A percentile compares a stretch with the other conserved stretches of the same genome.
These are phyloP conservation scores for Chalara sp. DNA, from an alignment of 2,329 filamentous ascomycete species.

Conservation along the genomic window DNA sequence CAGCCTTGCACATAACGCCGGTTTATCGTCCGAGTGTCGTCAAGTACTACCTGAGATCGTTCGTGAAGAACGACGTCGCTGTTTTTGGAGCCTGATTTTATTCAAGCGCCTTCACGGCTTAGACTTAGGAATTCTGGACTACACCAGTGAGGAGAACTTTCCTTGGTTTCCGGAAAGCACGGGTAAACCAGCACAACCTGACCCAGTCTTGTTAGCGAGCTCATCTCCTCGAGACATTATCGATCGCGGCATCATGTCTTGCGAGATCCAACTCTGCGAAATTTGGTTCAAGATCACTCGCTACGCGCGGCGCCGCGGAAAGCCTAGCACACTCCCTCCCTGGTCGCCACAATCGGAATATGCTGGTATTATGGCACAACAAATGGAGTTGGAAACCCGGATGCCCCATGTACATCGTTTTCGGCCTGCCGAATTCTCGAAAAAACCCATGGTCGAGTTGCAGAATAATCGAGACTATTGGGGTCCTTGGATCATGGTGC, in stretches of 20 bases:
- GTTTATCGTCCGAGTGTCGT: conserved; percentile 31
- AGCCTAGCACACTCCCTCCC: conserved; percentile 34
- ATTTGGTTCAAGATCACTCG: conserved; percentile 40
- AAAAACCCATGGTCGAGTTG: conserved; percentile 34
- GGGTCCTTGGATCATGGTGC: conserved; percentile 45
- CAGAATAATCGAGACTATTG: conserved; percentile 42
- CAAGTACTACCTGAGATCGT: conserved; percentile 9
- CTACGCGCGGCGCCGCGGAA: conserved; percentile 40
- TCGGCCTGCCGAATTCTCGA: conserved; percentile 39
- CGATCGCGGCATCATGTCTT: conserved; percentile 36
- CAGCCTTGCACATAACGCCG: conserved; percentile 37
- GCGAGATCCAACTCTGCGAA: conserved; percentile 38
- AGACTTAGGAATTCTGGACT: conserved; percentile 33
- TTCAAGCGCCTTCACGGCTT: conserved; percentile 27
- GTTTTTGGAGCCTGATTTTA: conserved; percentile 28
- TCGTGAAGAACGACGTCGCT: conserved; percentile 25
- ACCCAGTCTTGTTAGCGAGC: background rate
- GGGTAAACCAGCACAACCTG: conserved; percentile 9
- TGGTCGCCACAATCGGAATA: conserved; percentile 47
- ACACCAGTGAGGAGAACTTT: conserved; percentile 28
- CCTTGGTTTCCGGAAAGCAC: conserved; percentile 34
- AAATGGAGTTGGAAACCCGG: conserved; percentile 45
- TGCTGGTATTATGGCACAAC: conserved; percentile 38
- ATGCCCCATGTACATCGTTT: conserved; percentile 45
- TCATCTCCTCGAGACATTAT: conserved; percentile 20